phyloP scores from a whole-genome alignment of 1,139 yeast genomes.

The Kurtzmaniella natalensis region DNA sequence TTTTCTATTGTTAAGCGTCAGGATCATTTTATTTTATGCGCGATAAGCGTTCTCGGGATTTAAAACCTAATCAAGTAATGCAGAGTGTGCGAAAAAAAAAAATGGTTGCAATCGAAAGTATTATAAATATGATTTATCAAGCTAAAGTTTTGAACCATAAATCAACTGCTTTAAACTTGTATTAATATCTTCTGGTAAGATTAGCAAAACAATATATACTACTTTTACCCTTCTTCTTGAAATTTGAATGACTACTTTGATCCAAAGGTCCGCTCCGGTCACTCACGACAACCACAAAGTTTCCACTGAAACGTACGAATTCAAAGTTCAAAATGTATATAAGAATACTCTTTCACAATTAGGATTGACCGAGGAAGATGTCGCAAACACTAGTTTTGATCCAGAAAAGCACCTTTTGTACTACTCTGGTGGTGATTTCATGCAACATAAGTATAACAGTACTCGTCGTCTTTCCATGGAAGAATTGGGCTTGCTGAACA shows the following conservation, averaged over 20 bases:
- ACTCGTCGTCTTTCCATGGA: constrained; percentile 42
- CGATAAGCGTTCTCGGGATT: too few species aligned
- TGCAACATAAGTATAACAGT: constrained; percentile 20
- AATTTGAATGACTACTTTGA: not conserved
- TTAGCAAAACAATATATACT: too few species aligned
- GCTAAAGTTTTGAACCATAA: too few species aligned
- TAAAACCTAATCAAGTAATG: too few species aligned
- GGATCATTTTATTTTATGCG: too few species aligned
- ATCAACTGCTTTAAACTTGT: too few species aligned
- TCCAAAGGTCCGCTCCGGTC: not conserved
- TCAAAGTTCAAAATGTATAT: constrained; percentile 17
- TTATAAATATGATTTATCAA: too few species aligned
- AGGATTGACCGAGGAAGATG: constrained; percentile 2
- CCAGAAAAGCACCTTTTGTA: constrained; percentile 22
- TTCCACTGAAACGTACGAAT: constrained; percentile 11
- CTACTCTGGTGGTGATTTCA: constrained; percentile 21
- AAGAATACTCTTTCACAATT: constrained; percentile 13
- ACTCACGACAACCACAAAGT: constrained; percentile 6
- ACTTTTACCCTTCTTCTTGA: too few species aligned
- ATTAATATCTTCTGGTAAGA: not conserved
- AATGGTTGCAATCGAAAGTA: too few species aligned
- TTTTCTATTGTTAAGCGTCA: too few species aligned
- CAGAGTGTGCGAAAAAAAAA: too few species aligned
- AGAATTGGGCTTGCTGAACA: constrained; percentile 36
- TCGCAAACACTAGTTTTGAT: constrained; percentile 16